Evolutionary conservation across 306 rosid species (phyloP).

Genomic region (Myrica gale): DNA sequence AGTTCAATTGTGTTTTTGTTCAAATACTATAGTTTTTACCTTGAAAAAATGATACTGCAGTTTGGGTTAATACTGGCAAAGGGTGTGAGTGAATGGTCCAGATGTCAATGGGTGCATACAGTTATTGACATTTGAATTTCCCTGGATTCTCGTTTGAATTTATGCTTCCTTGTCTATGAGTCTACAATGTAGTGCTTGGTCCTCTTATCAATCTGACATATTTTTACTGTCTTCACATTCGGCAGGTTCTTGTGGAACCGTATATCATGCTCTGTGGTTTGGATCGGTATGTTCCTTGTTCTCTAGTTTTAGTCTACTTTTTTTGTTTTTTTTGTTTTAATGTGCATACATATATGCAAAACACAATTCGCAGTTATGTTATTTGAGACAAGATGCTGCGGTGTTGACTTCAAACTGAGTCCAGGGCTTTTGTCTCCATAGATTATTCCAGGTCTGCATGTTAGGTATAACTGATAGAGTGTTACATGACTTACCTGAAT

Average conservation of each 20-base stretch:
- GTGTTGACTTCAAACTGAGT: background rate
- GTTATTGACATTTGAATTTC: conserved; percentile 9
- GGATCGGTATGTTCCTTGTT: conserved; percentile 90
- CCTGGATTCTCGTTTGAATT: background rate
- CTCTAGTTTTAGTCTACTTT: conserved; percentile 46
- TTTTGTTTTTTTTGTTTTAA: background rate
- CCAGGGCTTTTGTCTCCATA: background rate
- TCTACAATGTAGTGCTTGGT: conserved; percentile 6
- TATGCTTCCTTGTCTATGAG: background rate
- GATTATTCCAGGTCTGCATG: background rate
- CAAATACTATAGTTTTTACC: background rate
- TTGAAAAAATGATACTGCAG: too few species aligned
- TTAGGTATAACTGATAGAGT: background rate
- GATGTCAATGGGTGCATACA: background rate
- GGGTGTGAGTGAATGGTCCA: background rate
- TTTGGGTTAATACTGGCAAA: background rate
- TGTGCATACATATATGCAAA: conserved; percentile 13
- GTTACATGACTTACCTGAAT: background rate
- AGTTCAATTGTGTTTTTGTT: background rate
- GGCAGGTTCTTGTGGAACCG: conserved; percentile 99
- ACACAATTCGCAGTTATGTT: conserved; percentile 12
- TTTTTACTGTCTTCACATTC: conserved; percentile 23
- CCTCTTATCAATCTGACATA: conserved; percentile 19
- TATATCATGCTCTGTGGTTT: conserved; percentile 96
- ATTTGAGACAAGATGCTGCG: background rate